Percentiles rank a stretch among this genome's conserved stretches.
Evolutionary conservation across 108 stramenopile genomes (phyloP).

Genomic region (Skeletonema potamos): DNA sequence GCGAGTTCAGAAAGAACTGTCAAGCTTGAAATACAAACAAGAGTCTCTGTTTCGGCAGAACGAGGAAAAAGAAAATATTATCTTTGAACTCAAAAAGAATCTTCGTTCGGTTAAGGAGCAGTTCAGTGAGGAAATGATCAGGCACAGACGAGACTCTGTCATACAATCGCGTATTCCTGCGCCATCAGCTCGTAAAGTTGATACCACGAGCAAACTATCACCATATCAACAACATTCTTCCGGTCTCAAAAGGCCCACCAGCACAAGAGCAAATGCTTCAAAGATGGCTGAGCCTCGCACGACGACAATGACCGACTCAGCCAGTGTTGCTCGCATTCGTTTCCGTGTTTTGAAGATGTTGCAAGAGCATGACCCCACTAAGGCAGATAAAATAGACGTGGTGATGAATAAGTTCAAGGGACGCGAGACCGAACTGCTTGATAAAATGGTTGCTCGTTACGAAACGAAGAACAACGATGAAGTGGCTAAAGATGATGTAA

Average conservation of each 20-base stretch:
- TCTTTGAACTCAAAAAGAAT: conserved; percentile 64
- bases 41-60: conserved; percentile 55
- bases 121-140: conserved; percentile 43
- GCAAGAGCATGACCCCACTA: conserved; percentile 77
- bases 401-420: conserved; percentile 91
- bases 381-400: conserved; percentile 82
- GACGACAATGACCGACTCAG: background rate
- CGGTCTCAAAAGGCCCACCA: conserved; percentile 5
- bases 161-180: conserved; percentile 49
- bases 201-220: background rate
- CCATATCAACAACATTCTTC: background rate
- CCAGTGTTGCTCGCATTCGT: conserved; percentile 57
- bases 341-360: conserved; percentile 68
- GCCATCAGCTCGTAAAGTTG: conserved; percentile 8
- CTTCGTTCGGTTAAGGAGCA: conserved; percentile 72
- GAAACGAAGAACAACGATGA: conserved; percentile 30
- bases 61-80: conserved; percentile 72
- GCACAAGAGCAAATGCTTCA: conserved; percentile 9
- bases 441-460: conserved; percentile 87
- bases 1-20: conserved; percentile 58
- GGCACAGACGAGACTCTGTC: conserved; percentile 35
- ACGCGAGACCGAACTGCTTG: conserved; percentile 74
- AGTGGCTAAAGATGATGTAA: background rate
- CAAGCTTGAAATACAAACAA: conserved; percentile 53
- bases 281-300: conserved; percentile 2